phyloP scores from a whole-genome alignment of 78 protist genomes.

The Dictyostelium capitatum region DNA sequence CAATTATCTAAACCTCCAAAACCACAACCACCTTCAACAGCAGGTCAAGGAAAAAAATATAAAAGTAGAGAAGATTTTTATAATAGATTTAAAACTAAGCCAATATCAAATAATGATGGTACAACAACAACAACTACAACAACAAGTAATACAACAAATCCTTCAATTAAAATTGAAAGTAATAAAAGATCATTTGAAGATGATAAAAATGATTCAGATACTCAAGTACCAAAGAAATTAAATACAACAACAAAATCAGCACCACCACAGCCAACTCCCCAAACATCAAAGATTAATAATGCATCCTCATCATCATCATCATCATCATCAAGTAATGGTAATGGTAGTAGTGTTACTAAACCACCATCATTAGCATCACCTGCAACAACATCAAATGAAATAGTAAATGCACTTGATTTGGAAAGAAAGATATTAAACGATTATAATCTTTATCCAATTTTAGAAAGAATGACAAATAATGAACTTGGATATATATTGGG shows the following conservation, averaged over 20 bases:
- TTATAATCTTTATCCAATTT: conserved; percentile 12
- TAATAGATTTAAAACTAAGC: neutral
- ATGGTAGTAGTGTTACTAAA: no score
- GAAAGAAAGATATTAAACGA: neutral
- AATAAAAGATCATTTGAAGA: no score
- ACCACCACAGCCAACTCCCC: no score
- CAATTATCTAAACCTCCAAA: neutral
- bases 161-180: neutral
- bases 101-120: neutral
- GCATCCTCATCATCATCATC: neutral
- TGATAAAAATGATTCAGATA: no score
- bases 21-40: neutral
- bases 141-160: neutral
- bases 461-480: neutral
- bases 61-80: conserved; percentile 11
- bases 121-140: neutral
- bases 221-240: neutral
- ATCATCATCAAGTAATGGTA: neutral
- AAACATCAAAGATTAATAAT: neutral
- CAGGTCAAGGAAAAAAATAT: neutral
- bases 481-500: neutral
- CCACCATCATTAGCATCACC: neutral
- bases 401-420: neutral
- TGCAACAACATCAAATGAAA: neutral
- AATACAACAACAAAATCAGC: neutral